Evolutionary conservation across 2,329 filamentous ascomycete genomes (phyloP).

Genomic region (Talaromyces funiculosus): DNA sequence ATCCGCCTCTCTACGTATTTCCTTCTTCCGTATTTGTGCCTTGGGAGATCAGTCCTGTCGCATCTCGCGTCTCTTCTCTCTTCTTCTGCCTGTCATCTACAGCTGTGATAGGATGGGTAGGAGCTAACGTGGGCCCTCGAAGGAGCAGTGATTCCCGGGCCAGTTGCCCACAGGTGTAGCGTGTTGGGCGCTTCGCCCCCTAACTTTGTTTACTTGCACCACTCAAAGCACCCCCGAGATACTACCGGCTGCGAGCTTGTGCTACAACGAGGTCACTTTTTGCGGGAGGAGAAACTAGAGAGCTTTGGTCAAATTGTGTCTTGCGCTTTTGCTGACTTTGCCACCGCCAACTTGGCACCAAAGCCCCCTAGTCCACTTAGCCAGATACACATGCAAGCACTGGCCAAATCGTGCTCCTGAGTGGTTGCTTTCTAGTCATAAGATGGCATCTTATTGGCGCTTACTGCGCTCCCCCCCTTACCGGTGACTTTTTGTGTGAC

Average conservation of each 20-base stretch:
- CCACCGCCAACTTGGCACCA: not conserved
- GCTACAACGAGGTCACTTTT: too few species aligned
- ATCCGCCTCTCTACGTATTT: not conserved
- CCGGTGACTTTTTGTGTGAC: not conserved
- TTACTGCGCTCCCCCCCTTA: not conserved
- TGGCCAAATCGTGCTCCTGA: not conserved
- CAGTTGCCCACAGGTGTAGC: not conserved
- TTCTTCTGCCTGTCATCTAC: slow-evolving; percentile 1
- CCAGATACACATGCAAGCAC: not conserved
- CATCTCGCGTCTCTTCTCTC: slow-evolving; percentile 6
- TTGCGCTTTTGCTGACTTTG: not conserved
- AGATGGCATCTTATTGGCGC: not conserved
- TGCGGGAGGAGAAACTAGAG: not conserved
- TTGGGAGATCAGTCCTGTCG: not conserved
- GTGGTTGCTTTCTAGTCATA: not conserved
- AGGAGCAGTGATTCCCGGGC: slow-evolving; percentile 7
- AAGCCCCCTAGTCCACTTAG: not conserved
- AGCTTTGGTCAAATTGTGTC: not conserved
- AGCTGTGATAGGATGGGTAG: slow-evolving; percentile 3
- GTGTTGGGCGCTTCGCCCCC: slow-evolving; percentile 5
- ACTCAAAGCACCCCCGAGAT: not conserved
- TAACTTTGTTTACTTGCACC: not conserved
- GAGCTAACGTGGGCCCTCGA: slow-evolving; percentile 5
- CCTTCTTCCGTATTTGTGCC: not conserved
- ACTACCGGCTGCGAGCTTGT: not conserved